These are phyloP conservation scores for Aureococcus anophagefferens DNA, from an alignment of 108 stramenopile species.

Conservation along the genomic window DNA sequence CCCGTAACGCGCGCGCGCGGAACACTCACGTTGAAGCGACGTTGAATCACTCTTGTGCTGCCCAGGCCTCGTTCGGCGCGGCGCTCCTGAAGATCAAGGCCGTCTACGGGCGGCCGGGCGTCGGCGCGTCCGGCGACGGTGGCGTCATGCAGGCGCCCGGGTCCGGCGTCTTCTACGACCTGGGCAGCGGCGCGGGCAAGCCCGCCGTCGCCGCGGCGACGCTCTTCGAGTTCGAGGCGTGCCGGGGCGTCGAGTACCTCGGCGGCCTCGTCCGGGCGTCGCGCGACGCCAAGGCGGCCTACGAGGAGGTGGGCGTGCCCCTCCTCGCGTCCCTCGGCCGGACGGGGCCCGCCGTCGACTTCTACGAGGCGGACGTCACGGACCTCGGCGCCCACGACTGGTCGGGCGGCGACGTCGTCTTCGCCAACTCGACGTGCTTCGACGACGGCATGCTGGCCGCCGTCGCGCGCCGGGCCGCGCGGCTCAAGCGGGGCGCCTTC, in stretches of 20 bases:
- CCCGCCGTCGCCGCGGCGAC: constrained; percentile 48
- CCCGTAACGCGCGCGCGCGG: too few relatives aligned
- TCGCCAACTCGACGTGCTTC: constrained; percentile 56
- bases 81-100: constrained; percentile 23
- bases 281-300: not conserved
- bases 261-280: not conserved
- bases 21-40: too few relatives aligned
- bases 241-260: constrained; percentile 5
- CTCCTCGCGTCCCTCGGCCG: not conserved
- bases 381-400: constrained; percentile 24
- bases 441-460: constrained; percentile 34
- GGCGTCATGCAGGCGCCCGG: constrained; percentile 4
- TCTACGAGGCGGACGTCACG: not conserved
- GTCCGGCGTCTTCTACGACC: constrained; percentile 37
- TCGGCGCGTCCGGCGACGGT: constrained; percentile 3
- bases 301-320: not conserved
- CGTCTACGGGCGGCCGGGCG: not conserved
- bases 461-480: constrained; percentile 25
- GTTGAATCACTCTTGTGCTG: too few relatives aligned
- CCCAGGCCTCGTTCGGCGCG: too few relatives aligned
- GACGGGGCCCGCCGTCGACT: not conserved
- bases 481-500: constrained; percentile 33
- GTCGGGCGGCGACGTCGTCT: constrained; percentile 50
- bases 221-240: constrained; percentile 42
- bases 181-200: constrained; percentile 53